Conservation (phyloP, 2,329 filamentous ascomycete species). For the Pseudogymnoascus sp. region DNA sequence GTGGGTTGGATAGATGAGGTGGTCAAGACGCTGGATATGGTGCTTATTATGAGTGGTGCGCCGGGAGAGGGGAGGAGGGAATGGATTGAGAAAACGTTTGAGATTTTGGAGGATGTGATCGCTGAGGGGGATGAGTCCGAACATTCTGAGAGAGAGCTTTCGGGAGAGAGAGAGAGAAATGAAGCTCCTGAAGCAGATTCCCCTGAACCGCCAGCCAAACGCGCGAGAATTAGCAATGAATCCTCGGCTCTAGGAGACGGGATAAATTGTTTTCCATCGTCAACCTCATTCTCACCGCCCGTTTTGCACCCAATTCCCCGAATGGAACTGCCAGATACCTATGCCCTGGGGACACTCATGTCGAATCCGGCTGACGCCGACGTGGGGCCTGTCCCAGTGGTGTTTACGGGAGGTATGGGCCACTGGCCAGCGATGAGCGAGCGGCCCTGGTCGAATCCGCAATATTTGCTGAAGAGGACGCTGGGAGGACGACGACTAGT, state of each 20-base stretch:
- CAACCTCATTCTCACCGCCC: slow-evolving; percentile 34
- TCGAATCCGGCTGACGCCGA: slow-evolving; percentile 32
- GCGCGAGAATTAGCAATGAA: slow-evolving; percentile 13
- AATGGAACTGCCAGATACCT: slow-evolving; percentile 42
- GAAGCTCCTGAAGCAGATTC: not conserved
- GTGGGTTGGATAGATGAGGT: slow-evolving; percentile 20
- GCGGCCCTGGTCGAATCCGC: slow-evolving; percentile 62
- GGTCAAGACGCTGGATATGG: slow-evolving; percentile 24
- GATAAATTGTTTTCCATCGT: slow-evolving; percentile 15
- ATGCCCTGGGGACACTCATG: slow-evolving; percentile 55
- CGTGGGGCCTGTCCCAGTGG: slow-evolving; percentile 48
- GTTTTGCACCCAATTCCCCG: slow-evolving; percentile 36
- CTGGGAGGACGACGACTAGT: slow-evolving; percentile 72
- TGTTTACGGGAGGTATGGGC: slow-evolving; percentile 58
- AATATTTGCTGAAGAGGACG: slow-evolving; percentile 67
- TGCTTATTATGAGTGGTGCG: slow-evolving; percentile 26
- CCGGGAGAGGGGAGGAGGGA: slow-evolving; percentile 11
- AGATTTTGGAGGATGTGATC: slow-evolving; percentile 49
- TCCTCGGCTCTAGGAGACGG: not conserved
- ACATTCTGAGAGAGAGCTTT: not conserved
- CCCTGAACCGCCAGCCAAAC: slow-evolving; percentile 16
- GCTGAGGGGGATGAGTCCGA: not conserved
- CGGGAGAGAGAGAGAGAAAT: not conserved
- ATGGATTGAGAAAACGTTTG: slow-evolving; percentile 50
- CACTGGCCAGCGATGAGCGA: slow-evolving; percentile 71